Base-by-base conservation (phyloP, 2,329 filamentous ascomycete species). In the Polychaeton citri region DNA sequence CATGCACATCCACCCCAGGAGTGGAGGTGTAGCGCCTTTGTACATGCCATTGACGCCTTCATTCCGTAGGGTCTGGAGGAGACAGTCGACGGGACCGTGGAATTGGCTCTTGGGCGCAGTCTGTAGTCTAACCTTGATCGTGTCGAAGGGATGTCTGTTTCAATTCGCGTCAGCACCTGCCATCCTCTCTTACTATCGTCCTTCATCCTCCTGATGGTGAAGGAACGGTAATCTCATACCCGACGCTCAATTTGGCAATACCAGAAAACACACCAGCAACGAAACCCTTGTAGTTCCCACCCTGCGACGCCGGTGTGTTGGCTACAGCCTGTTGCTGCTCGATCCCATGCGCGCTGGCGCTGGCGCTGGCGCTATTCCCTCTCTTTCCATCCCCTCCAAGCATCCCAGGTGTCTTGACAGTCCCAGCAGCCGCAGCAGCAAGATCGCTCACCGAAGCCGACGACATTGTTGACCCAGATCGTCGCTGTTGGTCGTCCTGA, bases 1-100 rank as follows among this genome's bases (percentile, higher is more conserved):
- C 88, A 96, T 96, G 53, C 92, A 84, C 81, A 96, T 94, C 90
- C 90, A 96, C 49, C 90, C 90, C 35, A 95, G 76, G 33, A 96
- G 68, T 35, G 90, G 90, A 38, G 88, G 88, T 15, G 47, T 49
- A 8, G 86, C 86, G 50, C 88, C 87, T 64, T 96, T 98, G 71
- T 96, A 98, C 30, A 98, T 67, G 3, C 85, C 90, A 34, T 70
- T 63, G 32, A 92, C 62, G 33, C 88, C 88, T 60, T 98, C 90
- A 55, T 86, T 81, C 41, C 80, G 75, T 19, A 96, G 46, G 7
- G 90, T 98, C 57, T 88, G 79, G 38, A 81, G 59, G 7, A 94
- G 65, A 55, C 90, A 96, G 58, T 94, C 79, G 20, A 93, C 58
- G 1, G 90, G 87, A 0, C 90, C 90, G 44, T 69, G 69, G 68